Evolutionary conservation across 768 basidiomycete genomes (phyloP).

Genomic region (Mycena epipterygia): DNA sequence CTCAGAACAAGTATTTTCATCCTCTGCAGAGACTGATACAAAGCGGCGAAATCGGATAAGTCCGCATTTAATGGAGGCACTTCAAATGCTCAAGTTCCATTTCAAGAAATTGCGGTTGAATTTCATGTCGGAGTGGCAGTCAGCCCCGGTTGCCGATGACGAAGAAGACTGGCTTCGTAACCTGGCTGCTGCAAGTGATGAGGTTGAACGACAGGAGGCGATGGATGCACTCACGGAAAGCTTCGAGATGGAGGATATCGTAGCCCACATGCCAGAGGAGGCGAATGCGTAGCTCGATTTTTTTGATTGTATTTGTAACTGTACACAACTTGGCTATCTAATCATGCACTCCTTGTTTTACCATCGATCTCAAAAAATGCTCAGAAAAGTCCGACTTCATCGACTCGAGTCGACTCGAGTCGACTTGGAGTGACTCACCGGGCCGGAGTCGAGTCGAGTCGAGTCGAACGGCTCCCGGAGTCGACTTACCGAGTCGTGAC

Average conservation of each 20-base stretch:
- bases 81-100: constrained; percentile 16
- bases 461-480: neutral
- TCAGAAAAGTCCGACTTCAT: constrained; percentile 1
- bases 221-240: constrained; percentile 16
- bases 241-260: constrained; percentile 16
- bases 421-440: neutral
- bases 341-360: constrained; percentile 1
- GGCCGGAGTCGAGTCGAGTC: neutral
- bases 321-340: neutral
- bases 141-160: constrained; percentile 16
- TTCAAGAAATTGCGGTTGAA: constrained; percentile 12
- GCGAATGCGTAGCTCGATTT: constrained; percentile 5
- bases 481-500: neutral
- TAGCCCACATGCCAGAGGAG: constrained; percentile 10
- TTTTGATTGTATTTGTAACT: constrained; percentile 1
- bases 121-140: constrained; percentile 22
- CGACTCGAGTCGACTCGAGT: no score
- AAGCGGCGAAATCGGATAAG: constrained; percentile 15
- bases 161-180: constrained; percentile 18
- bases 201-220: constrained; percentile 11
- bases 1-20: constrained; percentile 17
- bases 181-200: constrained; percentile 14
- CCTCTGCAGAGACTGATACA: constrained; percentile 17
- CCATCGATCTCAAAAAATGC: constrained; percentile 1
- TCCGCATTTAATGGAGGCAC: constrained; percentile 12